Evolutionary conservation across 148 eudicot species (phyloP), one percentile per base, ranked within the genome.

Genomic region (Arbutus unedo): DNA sequence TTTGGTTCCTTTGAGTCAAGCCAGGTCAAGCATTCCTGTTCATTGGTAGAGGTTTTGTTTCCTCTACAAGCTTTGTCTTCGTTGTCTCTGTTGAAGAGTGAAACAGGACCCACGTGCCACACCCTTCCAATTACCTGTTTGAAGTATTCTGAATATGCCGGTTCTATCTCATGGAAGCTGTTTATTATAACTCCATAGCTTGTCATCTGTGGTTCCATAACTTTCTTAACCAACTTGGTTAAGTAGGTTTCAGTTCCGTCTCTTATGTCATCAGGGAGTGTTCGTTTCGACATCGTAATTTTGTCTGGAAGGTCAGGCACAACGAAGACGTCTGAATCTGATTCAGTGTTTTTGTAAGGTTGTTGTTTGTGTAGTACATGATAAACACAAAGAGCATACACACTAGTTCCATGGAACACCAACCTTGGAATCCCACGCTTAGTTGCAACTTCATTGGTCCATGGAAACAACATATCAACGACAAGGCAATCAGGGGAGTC

Each of bases 81-180:
- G 18, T 74, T 6, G 62, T 72, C 78, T 72, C 13, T 81, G 44
- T 73, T 73, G 68, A 78, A 81, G 43, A 81, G 78, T n/a, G 78
- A 81, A 45, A 81, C 78, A 11, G 83, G 83, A 74, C 79, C 84
- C 48, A 82, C 19, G 8, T 75, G 79, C 84, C 84, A 74, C 7
- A 51, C 55, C 60, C 59, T 57, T 25, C 79, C 79, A 13, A 45
- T 23, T 25, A 74, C 79, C 44, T 59, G 23, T 23, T 59, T 60
- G 53, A 74, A 74, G 51, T 45, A 18, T 21, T 82, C 73, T 15
- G 73, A 74, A 75, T 82, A 82, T 19, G 84, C 59, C 18, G 84
- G 79, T 82, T 82, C 84, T 47, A 74, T 59, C 79, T 82, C 79
- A 16, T 47, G 79, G 73, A 82, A 82, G 79, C 84, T 82, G 60